Evolutionary conservation across 129 eudicot species (phyloP), one percentile per base, ranked within the genome.

Genomic region (Oenanthe sinensis): DNA sequence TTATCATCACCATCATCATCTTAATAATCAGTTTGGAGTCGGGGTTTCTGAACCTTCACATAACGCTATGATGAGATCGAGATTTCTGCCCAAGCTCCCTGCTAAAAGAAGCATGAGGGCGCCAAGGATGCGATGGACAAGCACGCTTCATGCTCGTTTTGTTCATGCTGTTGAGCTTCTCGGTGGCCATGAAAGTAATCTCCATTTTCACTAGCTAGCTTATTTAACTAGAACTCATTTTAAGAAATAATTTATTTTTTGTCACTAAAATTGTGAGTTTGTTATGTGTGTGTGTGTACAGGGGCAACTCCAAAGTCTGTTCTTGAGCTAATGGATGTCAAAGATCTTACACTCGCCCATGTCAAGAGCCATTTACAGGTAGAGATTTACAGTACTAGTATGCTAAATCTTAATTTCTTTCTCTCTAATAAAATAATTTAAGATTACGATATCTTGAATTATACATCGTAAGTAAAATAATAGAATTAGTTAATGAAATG

Each of bases 271-370:
- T 44, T 20, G 22, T 65, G 46, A 20, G 5, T 71, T 72, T 78
- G 28, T 5, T 44, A 39, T 10, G 54, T 36, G 36, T 33, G 36
- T 33, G 36, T 70, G 2, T 11, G n/a, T 81, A 75, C 79, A 92
- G 97, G 97, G 85, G 97, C 97, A n/a, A 92, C 97, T 60, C 97
- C 97, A 13, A 92, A 92, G 83, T 92, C 97, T 26, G 97, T 92
- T 22, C 88, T 92, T 77, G 97, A 92, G 91, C 89, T 92, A 19
- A 92, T 92, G 97, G 97, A 92, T 92, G 97, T 92, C 62, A 92
- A 92, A 82, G 97, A 92, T 92, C 97, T 92, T 65, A 92, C 97
- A 50, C 86, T 92, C 8, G 97, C 97, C 78, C 97, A 92, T 88
- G 97, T 92, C 83, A 92, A 92, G 79, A 92, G 97, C 87, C 97